A percentile compares a stretch with the other conserved stretches of the same genome.
Conservation (phyloP, 2,329 filamentous ascomycete genomes). For the Orbilia oligospora region DNA sequence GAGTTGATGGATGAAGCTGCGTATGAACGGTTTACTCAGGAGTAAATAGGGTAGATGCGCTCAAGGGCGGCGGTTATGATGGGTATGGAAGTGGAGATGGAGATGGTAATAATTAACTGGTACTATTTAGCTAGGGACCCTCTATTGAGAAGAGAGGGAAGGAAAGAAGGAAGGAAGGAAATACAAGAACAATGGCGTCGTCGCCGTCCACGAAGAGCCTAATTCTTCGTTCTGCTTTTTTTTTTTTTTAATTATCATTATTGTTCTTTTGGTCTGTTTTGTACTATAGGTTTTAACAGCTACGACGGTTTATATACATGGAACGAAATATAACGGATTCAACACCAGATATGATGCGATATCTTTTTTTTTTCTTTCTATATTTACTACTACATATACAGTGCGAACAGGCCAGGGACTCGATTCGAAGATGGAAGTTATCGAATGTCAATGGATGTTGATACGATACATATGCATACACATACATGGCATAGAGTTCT, state of each 20-base stretch:
- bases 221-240: not conserved
- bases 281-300: conserved; percentile 50
- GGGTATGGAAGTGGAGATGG: too few relatives aligned
- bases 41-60: conserved; percentile 6
- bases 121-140: not conserved
- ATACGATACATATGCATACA: not conserved
- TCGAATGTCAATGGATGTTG: not conserved
- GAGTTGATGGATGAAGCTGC: conserved; percentile 81
- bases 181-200: conserved; percentile 15
- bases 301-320: conserved; percentile 28
- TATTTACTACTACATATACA: too few relatives aligned
- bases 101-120: not conserved
- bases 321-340: conserved; percentile 37
- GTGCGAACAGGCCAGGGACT: not conserved
- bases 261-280: conserved; percentile 1
- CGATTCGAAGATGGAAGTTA: not conserved
- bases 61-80: too few relatives aligned
- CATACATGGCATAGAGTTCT: not conserved
- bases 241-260: too few relatives aligned
- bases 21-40: conserved; percentile 81
- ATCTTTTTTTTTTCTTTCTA: too few relatives aligned
- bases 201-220: conserved; percentile 4
- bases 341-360: conserved; percentile 14
- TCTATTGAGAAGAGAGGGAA: not conserved
- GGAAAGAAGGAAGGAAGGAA: too few relatives aligned